Evolutionary conservation across 768 basidiomycete species (phyloP).

Genomic region (Boletus tomentosulus): DNA sequence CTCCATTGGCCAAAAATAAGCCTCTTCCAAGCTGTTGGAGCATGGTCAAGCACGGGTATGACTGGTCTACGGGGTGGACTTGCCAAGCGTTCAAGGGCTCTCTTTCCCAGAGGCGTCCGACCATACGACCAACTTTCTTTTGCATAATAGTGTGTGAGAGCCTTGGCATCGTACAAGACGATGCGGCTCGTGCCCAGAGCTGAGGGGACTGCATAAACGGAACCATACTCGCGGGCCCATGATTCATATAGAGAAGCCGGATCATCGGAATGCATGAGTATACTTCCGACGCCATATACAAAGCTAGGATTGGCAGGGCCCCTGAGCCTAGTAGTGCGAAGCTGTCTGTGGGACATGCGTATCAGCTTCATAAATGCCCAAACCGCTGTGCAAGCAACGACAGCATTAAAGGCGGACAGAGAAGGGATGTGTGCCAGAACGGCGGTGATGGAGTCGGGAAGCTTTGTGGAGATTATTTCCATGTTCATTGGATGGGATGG

Average conservation of each 20-base stretch:
- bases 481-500: not conserved
- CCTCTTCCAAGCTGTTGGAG: slow-evolving; percentile 25
- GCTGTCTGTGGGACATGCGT: slow-evolving; percentile 2
- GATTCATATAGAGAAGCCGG: slow-evolving; percentile 11
- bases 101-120: slow-evolving; percentile 32
- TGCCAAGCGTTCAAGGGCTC: slow-evolving; percentile 29
- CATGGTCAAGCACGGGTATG: not conserved
- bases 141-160: slow-evolving; percentile 9
- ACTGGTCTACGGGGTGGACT: not conserved
- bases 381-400: not conserved
- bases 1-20: slow-evolving; percentile 32
- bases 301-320: slow-evolving; percentile 18
- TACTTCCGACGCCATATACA: slow-evolving; percentile 12
- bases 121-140: slow-evolving; percentile 34
- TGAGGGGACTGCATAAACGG: slow-evolving; percentile 8
- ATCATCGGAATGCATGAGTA: slow-evolving; percentile 1
- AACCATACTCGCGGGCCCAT: slow-evolving; percentile 20
- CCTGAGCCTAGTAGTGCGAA: slow-evolving; percentile 14
- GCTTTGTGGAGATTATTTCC: not conserved
- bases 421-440: not conserved
- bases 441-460: not conserved
- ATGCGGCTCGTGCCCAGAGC: slow-evolving; percentile 10
- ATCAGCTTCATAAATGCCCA: slow-evolving; percentile 10
- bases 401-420: not conserved
- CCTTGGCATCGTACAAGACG: slow-evolving; percentile 40